Evolutionary conservation across 1,284 basidiomycete species (phyloP).

Genomic region (Cystobasidium pallidum): DNA sequence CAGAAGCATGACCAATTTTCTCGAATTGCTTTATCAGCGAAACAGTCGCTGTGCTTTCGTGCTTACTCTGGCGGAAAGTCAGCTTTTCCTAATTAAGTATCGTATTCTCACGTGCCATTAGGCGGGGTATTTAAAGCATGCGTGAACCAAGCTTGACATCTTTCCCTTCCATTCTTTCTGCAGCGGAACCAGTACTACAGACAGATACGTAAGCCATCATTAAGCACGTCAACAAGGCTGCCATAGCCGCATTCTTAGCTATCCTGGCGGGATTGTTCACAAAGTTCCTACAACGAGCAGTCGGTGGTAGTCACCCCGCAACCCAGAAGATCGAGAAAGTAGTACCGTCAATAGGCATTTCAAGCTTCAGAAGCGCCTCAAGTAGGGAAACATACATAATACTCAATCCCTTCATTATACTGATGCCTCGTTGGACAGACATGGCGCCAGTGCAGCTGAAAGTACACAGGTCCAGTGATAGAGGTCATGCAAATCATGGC

Average conservation of each 20-base stretch:
- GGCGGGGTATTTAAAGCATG: background rate
- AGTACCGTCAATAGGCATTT: background rate
- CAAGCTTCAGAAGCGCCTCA: conserved; percentile 14
- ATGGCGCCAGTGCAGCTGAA: conserved; percentile 27
- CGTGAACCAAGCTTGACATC: background rate
- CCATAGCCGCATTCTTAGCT: conserved; percentile 24
- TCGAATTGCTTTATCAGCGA: background rate
- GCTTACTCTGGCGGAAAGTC: background rate
- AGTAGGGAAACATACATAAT: conserved; percentile 2
- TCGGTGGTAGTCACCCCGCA: conserved; percentile 11
- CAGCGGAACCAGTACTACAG: background rate
- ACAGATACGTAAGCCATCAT: background rate
- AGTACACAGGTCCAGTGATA: conserved; percentile 21
- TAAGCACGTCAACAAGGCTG: conserved; percentile 21
- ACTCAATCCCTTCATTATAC: background rate
- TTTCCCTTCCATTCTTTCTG: background rate
- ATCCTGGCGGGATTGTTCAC: conserved; percentile 33
- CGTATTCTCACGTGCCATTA: conserved; percentile 1
- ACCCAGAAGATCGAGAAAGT: conserved; percentile 13
- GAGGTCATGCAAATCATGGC: conserved; percentile 54
- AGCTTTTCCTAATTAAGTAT: conserved; percentile 23
- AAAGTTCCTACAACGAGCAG: conserved; percentile 9
- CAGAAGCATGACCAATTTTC: background rate
- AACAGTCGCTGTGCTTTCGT: background rate
- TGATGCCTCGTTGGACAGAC: conserved; percentile 6